Conservation (phyloP, 768 basidiomycete genomes). For the Lactifluus pinguis region DNA sequence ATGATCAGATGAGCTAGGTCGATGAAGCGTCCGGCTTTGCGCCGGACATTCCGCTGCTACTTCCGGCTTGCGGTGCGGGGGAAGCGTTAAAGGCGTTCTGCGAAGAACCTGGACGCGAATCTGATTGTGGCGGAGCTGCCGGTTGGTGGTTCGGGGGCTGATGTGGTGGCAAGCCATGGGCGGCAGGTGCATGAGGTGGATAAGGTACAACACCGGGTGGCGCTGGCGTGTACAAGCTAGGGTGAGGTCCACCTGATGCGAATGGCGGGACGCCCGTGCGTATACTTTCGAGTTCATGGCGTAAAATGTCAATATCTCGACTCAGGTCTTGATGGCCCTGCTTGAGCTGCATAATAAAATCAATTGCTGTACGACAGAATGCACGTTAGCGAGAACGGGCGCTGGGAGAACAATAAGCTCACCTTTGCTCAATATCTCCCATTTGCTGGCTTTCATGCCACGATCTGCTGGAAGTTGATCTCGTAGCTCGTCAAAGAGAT, state of each 20-base stretch:
- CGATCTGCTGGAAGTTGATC: conserved; percentile 88
- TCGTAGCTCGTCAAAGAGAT: conserved; percentile 91
- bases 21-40: conserved; percentile 23
- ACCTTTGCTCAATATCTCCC: conserved; percentile 99
- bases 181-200: conserved; percentile 34
- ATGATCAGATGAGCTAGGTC: conserved; percentile 10
- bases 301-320: conserved; percentile 68
- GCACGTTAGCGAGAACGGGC: neutral
- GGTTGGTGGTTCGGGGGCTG: conserved; percentile 26
- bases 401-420: conserved; percentile 20
- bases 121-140: conserved; percentile 25
- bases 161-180: conserved; percentile 38
- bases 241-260: conserved; percentile 35
- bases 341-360: conserved; percentile 77
- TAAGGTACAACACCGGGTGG: conserved; percentile 33
- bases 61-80: conserved; percentile 28
- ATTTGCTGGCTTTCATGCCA: conserved; percentile 96
- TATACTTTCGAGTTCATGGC: conserved; percentile 59
- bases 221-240: conserved; percentile 25
- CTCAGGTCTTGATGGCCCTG: conserved; percentile 66
- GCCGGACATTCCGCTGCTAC: conserved; percentile 12
- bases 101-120: conserved; percentile 41
- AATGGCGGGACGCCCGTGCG: conserved; percentile 50
- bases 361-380: conserved; percentile 54
- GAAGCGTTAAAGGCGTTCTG: conserved; percentile 47